A percentile compares a stretch with the other conserved stretches of the same genome.
Evolutionary conservation across 2,329 filamentous ascomycete species (phyloP).

Genomic region (Aureobasidium namibiae): DNA sequence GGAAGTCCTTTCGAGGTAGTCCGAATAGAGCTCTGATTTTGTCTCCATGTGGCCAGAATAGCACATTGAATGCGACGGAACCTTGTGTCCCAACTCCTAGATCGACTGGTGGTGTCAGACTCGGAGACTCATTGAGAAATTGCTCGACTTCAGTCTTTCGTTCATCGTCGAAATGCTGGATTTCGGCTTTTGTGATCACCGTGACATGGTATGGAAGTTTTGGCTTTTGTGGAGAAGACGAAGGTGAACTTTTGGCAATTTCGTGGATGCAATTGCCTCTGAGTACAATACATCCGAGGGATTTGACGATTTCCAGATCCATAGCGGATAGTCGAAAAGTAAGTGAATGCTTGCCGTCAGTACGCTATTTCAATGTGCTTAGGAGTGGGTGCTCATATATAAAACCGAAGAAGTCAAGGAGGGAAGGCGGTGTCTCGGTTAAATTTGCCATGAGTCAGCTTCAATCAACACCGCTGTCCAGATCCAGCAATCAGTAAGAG

Average conservation of each 20-base stretch:
- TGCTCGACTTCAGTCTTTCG: not conserved
- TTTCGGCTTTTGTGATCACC: not conserved
- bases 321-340: not conserved
- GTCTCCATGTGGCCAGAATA: constrained; percentile 14
- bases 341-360: not conserved
- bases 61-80: not conserved
- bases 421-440: not conserved
- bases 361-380: not conserved
- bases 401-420: not conserved
- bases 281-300: not conserved
- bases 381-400: too few relatives aligned
- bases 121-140: not conserved
- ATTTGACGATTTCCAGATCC: not conserved
- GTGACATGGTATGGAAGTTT: constrained; percentile 1
- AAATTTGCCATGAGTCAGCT: not conserved
- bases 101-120: not conserved
- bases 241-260: not conserved
- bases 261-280: not conserved
- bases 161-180: not conserved
- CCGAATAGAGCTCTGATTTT: not conserved
- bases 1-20: constrained; percentile 3
- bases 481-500: not conserved
- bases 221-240: not conserved
- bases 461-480: not conserved
- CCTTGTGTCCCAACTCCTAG: not conserved